Evolutionary conservation across 768 basidiomycete genomes (phyloP), one percentile per base, ranked within the genome.

Genomic region (Pulveroboletus sp.): DNA sequence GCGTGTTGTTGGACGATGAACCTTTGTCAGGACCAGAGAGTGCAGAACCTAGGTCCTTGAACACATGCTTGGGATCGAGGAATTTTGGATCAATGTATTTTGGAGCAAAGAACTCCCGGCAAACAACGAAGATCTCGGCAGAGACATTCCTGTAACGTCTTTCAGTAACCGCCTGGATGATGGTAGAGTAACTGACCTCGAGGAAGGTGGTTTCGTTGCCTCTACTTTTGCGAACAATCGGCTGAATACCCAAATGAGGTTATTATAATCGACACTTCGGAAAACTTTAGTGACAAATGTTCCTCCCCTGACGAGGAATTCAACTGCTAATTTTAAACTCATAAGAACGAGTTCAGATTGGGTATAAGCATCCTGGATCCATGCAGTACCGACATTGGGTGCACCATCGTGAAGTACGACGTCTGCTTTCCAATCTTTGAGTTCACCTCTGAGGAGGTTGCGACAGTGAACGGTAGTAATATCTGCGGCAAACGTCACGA

Each of bases 341-440:
- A 89, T 93, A 52, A 98, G 78, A 46, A 97, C 96, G 52, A 98
- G 84, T 69, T 99, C 96, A 28, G 92, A 92, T 65, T 99, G 96
- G 54, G 83, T 82, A 74, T 93, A 99, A 0, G 96, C 96, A 71
- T 99, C 96, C 68, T 98, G 96, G 57, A 97, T 82, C 96, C 96
- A 99, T 11, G 96, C 96, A 10, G 92, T 91, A 75, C 96, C 96
- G 68, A 99, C 96, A 68, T 99, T 99, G 21, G 96, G 96, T 36
- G 96, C 96, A 74, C 96, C 96, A 69, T 99, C 96, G 67, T 99
- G 96, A 50, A 99, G 81, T 12, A 99, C 93, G 46, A 98, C 82
- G 64, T 99, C 96, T 17, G 96, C 96, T 72, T 93, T 95, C 96
- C 96, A 99, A 66, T 97, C 93, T 67, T 98, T 97, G 55, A 98